These are phyloP conservation scores for Stylonectria norvegica DNA, from an alignment of 2,329 filamentous ascomycete species.

Conservation along the genomic window DNA sequence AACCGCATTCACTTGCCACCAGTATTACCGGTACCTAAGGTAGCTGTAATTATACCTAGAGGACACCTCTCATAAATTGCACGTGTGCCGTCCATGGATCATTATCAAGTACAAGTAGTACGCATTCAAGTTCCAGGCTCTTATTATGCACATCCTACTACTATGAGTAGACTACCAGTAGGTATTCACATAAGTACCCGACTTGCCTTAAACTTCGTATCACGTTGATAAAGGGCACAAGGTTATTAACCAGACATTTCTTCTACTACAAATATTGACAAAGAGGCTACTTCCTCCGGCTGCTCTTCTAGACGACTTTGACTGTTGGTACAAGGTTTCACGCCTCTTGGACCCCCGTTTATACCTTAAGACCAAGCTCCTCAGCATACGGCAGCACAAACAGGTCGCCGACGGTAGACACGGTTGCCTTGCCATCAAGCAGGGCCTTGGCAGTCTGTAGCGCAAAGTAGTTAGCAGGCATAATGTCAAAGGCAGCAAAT, in stretches of 20 bases:
- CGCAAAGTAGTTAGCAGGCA: constrained; percentile 25
- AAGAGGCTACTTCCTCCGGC: constrained; percentile 34
- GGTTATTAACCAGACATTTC: constrained; percentile 35
- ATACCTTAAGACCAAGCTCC: constrained; percentile 92
- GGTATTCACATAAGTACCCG: too few relatives aligned
- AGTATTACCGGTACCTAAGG: too few relatives aligned
- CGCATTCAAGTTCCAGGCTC: too few relatives aligned
- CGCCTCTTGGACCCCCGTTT: constrained; percentile 45
- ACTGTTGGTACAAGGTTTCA: constrained; percentile 44
- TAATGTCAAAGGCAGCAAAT: constrained; percentile 16
- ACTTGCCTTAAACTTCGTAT: too few relatives aligned
- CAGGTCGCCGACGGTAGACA: constrained; percentile 87
- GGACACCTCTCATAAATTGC: too few relatives aligned
- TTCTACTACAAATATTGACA: constrained; percentile 48
- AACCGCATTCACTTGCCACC: too few relatives aligned
- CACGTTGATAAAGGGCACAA: constrained; percentile 15
- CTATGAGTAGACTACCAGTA: too few relatives aligned
- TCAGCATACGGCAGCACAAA: constrained; percentile 87
- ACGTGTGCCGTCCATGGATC: too few relatives aligned
- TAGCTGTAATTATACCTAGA: too few relatives aligned
- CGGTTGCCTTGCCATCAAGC: constrained; percentile 82
- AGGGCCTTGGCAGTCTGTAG: constrained; percentile 79
- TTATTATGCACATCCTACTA: too few relatives aligned
- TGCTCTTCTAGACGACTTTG: constrained; percentile 37
- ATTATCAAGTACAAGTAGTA: too few relatives aligned